phyloP scores from a whole-genome alignment of 345 rosid species.

The Noccaea caerulescens region DNA sequence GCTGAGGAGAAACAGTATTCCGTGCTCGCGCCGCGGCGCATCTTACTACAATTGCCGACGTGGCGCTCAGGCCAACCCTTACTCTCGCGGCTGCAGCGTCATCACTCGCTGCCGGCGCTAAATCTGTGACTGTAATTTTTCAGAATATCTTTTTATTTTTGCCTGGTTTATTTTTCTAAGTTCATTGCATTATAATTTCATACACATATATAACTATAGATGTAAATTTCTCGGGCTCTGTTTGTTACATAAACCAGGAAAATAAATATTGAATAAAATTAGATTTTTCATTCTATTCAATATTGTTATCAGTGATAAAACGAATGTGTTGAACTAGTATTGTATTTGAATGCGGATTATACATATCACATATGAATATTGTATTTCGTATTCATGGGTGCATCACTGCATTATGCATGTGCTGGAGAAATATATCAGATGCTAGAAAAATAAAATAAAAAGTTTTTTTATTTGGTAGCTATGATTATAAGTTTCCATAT shows the following conservation, averaged over 20 bases:
- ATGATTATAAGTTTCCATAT: neutral
- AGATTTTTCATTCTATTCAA: neutral
- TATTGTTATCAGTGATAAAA: constrained; percentile 6
- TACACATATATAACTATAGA: constrained; percentile 6
- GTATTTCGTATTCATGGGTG: constrained; percentile 1
- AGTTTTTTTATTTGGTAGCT: too few relatives aligned
- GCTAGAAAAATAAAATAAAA: neutral
- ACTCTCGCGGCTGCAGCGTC: constrained; percentile 75
- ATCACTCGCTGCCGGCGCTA: constrained; percentile 82
- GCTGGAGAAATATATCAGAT: constrained; percentile 6
- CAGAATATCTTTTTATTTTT: neutral
- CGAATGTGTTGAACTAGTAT: neutral
- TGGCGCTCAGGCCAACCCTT: constrained; percentile 84
- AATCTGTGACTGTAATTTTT: constrained; percentile 15
- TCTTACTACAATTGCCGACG: constrained; percentile 84
- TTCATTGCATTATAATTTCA: neutral
- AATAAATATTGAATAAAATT: constrained; percentile 2
- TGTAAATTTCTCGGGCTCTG: constrained; percentile 28
- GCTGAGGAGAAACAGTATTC: constrained; percentile 74
- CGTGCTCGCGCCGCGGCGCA: constrained; percentile 89
- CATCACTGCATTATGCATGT: constrained; percentile 29
- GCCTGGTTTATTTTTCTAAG: neutral
- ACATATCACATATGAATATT: neutral
- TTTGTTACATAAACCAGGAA: constrained; percentile 33
- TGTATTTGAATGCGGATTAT: constrained; percentile 11